Evolutionary conservation across 768 basidiomycete genomes (phyloP), one percentile per base, ranked within the genome.

Genomic region (Paxillus rubicundulus): DNA sequence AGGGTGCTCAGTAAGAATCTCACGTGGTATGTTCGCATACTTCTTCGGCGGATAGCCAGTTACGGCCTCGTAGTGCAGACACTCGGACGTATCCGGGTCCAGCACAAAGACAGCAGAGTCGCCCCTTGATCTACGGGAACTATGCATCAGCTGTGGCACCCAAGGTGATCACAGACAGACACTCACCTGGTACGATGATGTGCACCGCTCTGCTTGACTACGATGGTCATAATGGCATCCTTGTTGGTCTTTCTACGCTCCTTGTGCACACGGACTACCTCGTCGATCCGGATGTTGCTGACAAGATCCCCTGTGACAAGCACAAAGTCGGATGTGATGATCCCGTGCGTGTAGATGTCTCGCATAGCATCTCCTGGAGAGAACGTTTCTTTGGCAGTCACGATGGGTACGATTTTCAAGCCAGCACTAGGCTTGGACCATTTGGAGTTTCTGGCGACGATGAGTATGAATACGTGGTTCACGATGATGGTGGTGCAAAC

Each of bases 161-260:
- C 44, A 21, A 18, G 9, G 42, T 30, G 44, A 9, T 50, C 40
- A 44, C 17, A 49, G 39, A 45, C 17, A 43, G n/a, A n/a, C 16
- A 69, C 81, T 49, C 58, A 88, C 90, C 86, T 82, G 44, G 89
- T 89, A 44, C 88, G 76, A 71, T 90, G 91, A 55, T 66, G 72
- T 8, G 76, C 77, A 13, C 87, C 87, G 59, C 82, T 82, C 70
- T 88, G 85, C 70, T 90, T 91, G 52, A 90, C 88, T 13, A 92
- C 92, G 77, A 98, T 92, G 24, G 93, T 94, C 92, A 99, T 94
- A 63, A 94, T 92, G 36, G 88, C 90, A 66, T 98, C 90, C 74
- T 92, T 91, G 70, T 95, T 92, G 54, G 77, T 81, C 70, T 86
- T 87, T 55, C 92, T 77, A 46, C 93, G 76, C 68, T 89, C 89